These are phyloP conservation scores for Typha latifolia DNA, from an alignment of 176 grass and related monocot genomes.

Conservation along the genomic window DNA sequence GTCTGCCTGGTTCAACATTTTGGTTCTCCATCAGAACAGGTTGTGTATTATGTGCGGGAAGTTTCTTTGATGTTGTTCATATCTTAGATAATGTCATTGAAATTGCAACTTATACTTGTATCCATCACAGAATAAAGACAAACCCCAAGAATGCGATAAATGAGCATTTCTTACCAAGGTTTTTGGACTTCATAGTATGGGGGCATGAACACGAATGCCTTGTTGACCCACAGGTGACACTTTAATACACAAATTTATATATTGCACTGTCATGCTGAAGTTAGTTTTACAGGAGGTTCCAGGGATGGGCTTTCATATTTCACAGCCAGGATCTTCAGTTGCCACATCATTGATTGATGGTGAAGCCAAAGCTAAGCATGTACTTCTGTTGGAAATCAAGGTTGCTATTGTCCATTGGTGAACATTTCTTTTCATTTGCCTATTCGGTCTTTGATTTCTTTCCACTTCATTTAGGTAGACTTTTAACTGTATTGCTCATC, in stretches of 20 bases:
- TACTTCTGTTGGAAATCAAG: constrained; percentile 80
- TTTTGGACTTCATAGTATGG: constrained; percentile 80
- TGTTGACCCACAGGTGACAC: constrained; percentile 59
- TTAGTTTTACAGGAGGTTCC: constrained; percentile 51
- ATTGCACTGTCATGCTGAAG: constrained; percentile 1
- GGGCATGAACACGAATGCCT: constrained; percentile 88
- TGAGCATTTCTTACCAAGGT: constrained; percentile 53
- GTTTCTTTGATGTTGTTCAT: not conserved
- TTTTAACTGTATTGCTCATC: constrained; percentile 18
- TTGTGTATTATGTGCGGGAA: constrained; percentile 1
- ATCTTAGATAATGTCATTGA: not conserved
- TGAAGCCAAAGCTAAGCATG: constrained; percentile 76
- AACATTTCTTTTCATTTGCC: constrained; percentile 3
- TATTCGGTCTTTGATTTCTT: constrained; percentile 10
- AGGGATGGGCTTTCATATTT: constrained; percentile 76
- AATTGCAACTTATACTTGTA: constrained; percentile 5
- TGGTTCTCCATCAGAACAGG: constrained; percentile 87
- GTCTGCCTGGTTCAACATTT: constrained; percentile 78
- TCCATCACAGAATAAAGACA: constrained; percentile 33
- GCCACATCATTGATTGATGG: constrained; percentile 59
- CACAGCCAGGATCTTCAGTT: constrained; percentile 75
- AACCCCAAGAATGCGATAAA: constrained; percentile 46
- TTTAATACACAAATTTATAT: not conserved
- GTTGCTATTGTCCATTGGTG: constrained; percentile 13
- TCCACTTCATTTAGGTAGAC: not conserved